phyloP scores from a whole-genome alignment of 257 asterid species.

The Solanum commersonii region DNA sequence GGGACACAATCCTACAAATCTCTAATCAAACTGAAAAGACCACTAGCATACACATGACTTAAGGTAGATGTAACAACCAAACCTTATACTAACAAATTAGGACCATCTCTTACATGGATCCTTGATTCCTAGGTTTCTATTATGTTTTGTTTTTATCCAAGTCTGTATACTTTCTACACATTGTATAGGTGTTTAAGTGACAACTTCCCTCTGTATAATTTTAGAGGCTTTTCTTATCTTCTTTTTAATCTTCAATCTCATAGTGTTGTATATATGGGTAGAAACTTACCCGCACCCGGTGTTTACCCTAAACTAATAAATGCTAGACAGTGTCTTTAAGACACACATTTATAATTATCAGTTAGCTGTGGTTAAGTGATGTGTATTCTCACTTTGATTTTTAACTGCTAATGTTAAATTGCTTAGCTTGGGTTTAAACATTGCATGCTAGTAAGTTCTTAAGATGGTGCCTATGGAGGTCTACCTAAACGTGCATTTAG shows the following conservation, averaged over 20 bases:
- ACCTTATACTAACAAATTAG: background rate
- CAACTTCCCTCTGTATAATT: background rate
- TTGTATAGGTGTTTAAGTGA: background rate
- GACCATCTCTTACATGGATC: background rate
- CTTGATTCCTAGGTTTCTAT: background rate
- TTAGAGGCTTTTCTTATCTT: background rate
- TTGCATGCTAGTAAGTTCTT: background rate
- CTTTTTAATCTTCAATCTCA: background rate
- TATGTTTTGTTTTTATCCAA: background rate
- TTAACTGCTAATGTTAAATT: background rate
- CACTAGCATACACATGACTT: background rate
- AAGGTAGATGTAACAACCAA: background rate
- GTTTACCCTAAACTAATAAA: background rate
- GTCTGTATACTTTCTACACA: background rate
- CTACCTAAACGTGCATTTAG: background rate
- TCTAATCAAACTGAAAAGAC: background rate
- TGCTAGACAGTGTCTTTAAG: background rate
- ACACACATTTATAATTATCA: background rate
- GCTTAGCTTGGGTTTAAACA: background rate
- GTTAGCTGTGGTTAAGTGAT: background rate
- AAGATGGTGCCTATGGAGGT: background rate
- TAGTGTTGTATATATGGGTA: background rate
- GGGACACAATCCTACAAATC: background rate
- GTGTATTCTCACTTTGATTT: background rate
- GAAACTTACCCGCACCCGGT: background rate